A percentile compares a stretch with the other conserved stretches of the same genome.
These are phyloP conservation scores for Alternaria sp. DNA, from an alignment of 2,329 filamentous ascomycete genomes.

Conservation along the genomic window DNA sequence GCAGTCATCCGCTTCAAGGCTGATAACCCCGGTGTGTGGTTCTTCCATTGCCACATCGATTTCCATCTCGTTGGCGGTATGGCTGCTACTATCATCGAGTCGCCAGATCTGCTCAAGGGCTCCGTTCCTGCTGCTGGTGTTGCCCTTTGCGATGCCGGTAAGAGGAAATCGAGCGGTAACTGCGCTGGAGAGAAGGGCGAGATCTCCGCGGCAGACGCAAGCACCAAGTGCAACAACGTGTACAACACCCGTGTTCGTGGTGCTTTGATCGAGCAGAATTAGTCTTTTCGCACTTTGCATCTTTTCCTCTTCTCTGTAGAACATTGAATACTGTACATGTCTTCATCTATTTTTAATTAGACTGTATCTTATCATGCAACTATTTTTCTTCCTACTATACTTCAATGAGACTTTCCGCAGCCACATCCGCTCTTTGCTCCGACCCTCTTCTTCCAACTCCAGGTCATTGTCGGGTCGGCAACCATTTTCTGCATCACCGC, in stretches of 20 bases:
- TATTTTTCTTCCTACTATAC: neutral
- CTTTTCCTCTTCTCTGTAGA: neutral
- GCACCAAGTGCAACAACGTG: slow-evolving; percentile 35
- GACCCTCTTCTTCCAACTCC: slow-evolving; percentile 45
- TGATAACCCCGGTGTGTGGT: slow-evolving; percentile 58
- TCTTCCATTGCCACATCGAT: slow-evolving; percentile 44
- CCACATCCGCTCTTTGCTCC: slow-evolving; percentile 24
- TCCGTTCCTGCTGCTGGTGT: slow-evolving; percentile 16
- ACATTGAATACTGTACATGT: neutral
- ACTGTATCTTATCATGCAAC: neutral
- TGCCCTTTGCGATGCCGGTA: slow-evolving; percentile 16
- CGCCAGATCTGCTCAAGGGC: slow-evolving; percentile 28
- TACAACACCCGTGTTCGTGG: slow-evolving; percentile 24
- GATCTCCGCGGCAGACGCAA: slow-evolving; percentile 23
- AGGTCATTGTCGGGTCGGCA: slow-evolving; percentile 33
- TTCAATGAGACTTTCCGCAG: slow-evolving; percentile 18
- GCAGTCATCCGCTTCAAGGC: slow-evolving; percentile 60
- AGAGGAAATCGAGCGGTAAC: slow-evolving; percentile 24
- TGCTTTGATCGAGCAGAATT: neutral
- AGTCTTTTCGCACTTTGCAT: neutral
- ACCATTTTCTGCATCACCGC: slow-evolving; percentile 37
- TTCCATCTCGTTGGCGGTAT: slow-evolving; percentile 41
- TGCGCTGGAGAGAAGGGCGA: slow-evolving; percentile 22
- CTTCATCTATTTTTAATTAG: neutral
- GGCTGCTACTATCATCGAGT: slow-evolving; percentile 35